Evolutionary conservation across 345 rosid genomes (phyloP), one percentile per base, ranked within the genome.

Genomic region (Populus tremula): DNA sequence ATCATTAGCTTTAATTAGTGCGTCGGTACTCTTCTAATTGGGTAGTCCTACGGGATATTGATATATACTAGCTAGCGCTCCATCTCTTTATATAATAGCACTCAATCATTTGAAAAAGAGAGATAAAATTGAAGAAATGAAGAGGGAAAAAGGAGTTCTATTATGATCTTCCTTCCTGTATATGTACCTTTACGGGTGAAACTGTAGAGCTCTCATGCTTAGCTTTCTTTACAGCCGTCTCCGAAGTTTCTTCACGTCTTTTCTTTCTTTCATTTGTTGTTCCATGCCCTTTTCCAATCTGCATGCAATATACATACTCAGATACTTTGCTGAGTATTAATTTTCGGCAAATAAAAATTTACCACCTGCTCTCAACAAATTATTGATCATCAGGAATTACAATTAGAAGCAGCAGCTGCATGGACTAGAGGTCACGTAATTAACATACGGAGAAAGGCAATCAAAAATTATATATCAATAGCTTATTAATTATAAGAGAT

Each of bases 171-270:
- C 29, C 25, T 29, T 59, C 29, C 29, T 35, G 18, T 36, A 6
- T 14, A 21, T 12, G 9, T 89, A 94, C 98, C 93, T 92, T 92
- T 11, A 74, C 78, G 7, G 94, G 84, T 61, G 97, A 87, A 76
- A 85, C 85, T 49, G 88, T 69, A 68, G 93, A 85, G 79, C 64
- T 85, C 23, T 84, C 89, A 12, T 81, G 86, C 82, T 89, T 92
- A 39, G 94, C 79, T 74, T 90, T 91, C 71, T 89, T 91, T 11
- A 69, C 70, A 38, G 73, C 81, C 47, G 85, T 78, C 33, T 88
- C 91, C 23, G 91, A 84, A 73, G 63, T 76, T 64, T 89, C 90
- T 74, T 90, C 90, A 38, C 72, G 79, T 87, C 90, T 86, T 84
- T 87, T 94, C 84, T 89, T 91, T 21, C 87, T 90, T 71, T 88